Percentiles rank a stretch among this genome's conserved stretches.
phyloP scores from a whole-genome alignment of 305 asterid species.

The Euphrasia arctica region DNA sequence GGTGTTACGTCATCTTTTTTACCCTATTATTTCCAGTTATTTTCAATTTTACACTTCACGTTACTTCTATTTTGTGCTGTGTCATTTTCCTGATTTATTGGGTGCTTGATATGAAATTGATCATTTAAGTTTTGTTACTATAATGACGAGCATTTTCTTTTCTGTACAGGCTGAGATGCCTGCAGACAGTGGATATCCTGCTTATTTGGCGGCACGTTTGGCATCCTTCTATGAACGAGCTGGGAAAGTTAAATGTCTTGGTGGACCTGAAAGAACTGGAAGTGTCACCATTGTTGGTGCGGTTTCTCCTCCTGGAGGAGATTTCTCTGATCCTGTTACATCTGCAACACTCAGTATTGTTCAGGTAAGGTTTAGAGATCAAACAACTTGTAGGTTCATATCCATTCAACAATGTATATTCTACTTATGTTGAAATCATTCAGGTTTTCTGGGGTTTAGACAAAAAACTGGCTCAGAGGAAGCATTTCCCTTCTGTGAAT shows the following conservation, averaged over 20 bases:
- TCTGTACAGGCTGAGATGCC: slow-evolving; percentile 94
- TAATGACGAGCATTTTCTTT: slow-evolving; percentile 27
- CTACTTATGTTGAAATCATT: slow-evolving; percentile 25
- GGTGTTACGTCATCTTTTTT: too few species aligned
- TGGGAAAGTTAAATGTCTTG: slow-evolving; percentile 91
- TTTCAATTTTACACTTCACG: not conserved
- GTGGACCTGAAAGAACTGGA: slow-evolving; percentile 95
- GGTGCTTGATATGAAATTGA: not conserved
- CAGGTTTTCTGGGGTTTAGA: slow-evolving; percentile 99
- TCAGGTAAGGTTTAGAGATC: slow-evolving; percentile 51
- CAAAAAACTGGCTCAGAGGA: slow-evolving; percentile 96
- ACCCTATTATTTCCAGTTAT: not conserved
- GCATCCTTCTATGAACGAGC: slow-evolving; percentile 99
- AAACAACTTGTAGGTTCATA: slow-evolving; percentile 22
- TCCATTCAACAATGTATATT: slow-evolving; percentile 25
- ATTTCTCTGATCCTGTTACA: slow-evolving; percentile 96
- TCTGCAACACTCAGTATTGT: slow-evolving; percentile 97
- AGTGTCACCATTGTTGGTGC: slow-evolving; percentile 99
- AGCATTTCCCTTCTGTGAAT: slow-evolving; percentile 96
- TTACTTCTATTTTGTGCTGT: not conserved
- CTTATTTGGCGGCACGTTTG: slow-evolving; percentile 95
- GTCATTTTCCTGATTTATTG: not conserved
- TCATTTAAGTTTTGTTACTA: not conserved
- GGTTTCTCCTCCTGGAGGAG: slow-evolving; percentile 99
- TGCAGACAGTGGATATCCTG: slow-evolving; percentile 99